Base-by-base conservation (phyloP, 805 yeast genomes). In the Zygotorulaspora danielsina region DNA sequence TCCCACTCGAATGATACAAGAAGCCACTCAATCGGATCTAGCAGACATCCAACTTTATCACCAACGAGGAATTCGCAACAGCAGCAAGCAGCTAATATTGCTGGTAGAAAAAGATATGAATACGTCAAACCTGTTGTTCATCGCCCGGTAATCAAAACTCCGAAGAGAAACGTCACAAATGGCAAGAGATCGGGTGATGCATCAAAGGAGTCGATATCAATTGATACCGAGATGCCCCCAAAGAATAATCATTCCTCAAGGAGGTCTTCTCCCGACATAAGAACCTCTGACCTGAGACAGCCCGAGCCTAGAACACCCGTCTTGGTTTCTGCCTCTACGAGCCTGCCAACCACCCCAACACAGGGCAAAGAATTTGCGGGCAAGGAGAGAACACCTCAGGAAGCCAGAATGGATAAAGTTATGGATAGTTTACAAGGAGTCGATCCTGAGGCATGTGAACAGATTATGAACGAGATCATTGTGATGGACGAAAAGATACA, bases 401-500 rank as follows among this genome's bases (percentile, higher is more conserved):
- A 37, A 22, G 32, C 36, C 7, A 34, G 36, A 29, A 31, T 34
- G 19, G 50, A 56, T 6, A 49, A 52, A 28, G 50, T 61, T 5
- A 57, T 63, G 42, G 49, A 47, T 1, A 53, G 56, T 17, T 27
- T 62, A 18, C 53, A 55, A 24, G 97, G 97, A 5, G 84, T 89
- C 5, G 97, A 90, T 59, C 77, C 75, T 32, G 51, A 54, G 7
- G 83, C 95, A 0, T 95, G 95, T 4, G 74, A 75, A 48, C 96
- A 87, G 59, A 90, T 90, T 41, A 67, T 89, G 42, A 84, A 83
- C 48, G 97, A 90, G 54, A 87, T 93, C 44, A 84, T 90, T 4
- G 83, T 89, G 2, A 82, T 81, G 37, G 96, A 96, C 19, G 97
- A 90, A 58, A 85, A 86, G 52, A 95, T 93, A 0, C 84, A 79